Evolutionary conservation across 2,329 filamentous ascomycete genomes (phyloP).

Genomic region (Paecilomyces variotii): DNA sequence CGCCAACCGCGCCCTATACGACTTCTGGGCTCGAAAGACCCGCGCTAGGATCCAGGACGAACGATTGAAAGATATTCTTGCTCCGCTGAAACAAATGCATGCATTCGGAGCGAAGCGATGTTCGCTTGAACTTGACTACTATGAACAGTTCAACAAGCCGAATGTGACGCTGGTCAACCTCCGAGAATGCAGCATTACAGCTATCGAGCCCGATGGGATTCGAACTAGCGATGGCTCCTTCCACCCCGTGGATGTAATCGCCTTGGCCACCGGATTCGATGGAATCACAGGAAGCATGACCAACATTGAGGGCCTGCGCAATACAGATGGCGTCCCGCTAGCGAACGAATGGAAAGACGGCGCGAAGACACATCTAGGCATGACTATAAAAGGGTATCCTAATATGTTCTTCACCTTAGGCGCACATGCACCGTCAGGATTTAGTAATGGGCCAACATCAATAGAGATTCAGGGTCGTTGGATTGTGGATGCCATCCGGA

Average conservation of each 20-base stretch:
- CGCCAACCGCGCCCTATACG: constrained; percentile 48
- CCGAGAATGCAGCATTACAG: constrained; percentile 34
- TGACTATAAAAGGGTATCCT: constrained; percentile 31
- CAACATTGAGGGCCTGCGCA: constrained; percentile 29
- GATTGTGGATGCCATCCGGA: constrained; percentile 44
- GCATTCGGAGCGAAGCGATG: constrained; percentile 48
- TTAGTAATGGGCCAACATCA: constrained; percentile 49
- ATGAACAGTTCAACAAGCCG: constrained; percentile 40
- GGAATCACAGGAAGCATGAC: constrained; percentile 34
- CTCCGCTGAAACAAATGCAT: constrained; percentile 46
- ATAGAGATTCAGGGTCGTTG: constrained; percentile 51
- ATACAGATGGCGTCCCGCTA: constrained; percentile 22
- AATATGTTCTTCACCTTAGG: constrained; percentile 28
- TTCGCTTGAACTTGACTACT: constrained; percentile 43
- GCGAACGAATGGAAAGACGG: constrained; percentile 31
- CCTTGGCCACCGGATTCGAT: constrained; percentile 40
- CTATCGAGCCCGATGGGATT: constrained; percentile 27
- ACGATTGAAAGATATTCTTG: constrained; percentile 43
- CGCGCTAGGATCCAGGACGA: constrained; percentile 45
- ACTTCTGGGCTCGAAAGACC: constrained; percentile 49
- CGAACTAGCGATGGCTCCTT: constrained; percentile 28
- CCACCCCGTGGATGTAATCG: constrained; percentile 33
- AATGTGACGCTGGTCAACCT: constrained; percentile 42
- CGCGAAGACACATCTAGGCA: constrained; percentile 36
- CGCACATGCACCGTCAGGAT: constrained; percentile 37